phyloP scores from a whole-genome alignment of 192 early-diverging fungal genomes.

The Dissophora ornata region DNA sequence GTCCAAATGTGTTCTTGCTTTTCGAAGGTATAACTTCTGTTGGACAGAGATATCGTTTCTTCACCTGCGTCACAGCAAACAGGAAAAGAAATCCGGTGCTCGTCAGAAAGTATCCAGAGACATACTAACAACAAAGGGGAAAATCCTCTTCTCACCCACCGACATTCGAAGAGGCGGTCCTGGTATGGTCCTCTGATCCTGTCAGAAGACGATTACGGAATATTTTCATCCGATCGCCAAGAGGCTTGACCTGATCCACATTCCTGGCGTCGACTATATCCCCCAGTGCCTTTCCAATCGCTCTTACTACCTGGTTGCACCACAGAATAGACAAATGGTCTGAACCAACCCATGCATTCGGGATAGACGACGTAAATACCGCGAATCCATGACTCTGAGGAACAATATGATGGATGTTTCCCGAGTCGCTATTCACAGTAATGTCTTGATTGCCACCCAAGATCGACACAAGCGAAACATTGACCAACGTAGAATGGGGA shows the following conservation, averaged over 20 bases:
- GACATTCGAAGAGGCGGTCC: background rate
- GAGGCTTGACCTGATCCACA: constrained; percentile 66
- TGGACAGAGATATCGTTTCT: constrained; percentile 2
- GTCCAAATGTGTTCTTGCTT: constrained; percentile 40
- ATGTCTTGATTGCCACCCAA: constrained; percentile 90
- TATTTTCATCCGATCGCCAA: constrained; percentile 70
- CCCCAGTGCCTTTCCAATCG: constrained; percentile 67
- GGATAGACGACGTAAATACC: constrained; percentile 80
- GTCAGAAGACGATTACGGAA: constrained; percentile 69
- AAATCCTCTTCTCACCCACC: background rate
- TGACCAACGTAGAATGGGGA: constrained; percentile 19
- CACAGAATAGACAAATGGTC: constrained; percentile 92
- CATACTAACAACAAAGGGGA: background rate
- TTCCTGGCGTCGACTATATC: constrained; percentile 70
- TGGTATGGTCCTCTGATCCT: constrained; percentile 50
- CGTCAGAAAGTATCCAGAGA: too few species aligned
- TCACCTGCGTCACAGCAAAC: background rate
- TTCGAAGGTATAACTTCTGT: constrained; percentile 37
- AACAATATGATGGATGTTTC: constrained; percentile 74
- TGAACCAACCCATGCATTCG: constrained; percentile 87
- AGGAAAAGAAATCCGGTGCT: too few species aligned
- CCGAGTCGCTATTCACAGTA: constrained; percentile 83
- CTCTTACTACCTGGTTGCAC: constrained; percentile 90
- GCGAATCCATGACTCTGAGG: constrained; percentile 78
- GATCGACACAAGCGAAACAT: constrained; percentile 86